A percentile compares a stretch with the other conserved stretches of the same genome.
These are phyloP conservation scores for Chytriomyces sp. DNA, from an alignment of 192 early-diverging fungal species.

Conservation along the genomic window DNA sequence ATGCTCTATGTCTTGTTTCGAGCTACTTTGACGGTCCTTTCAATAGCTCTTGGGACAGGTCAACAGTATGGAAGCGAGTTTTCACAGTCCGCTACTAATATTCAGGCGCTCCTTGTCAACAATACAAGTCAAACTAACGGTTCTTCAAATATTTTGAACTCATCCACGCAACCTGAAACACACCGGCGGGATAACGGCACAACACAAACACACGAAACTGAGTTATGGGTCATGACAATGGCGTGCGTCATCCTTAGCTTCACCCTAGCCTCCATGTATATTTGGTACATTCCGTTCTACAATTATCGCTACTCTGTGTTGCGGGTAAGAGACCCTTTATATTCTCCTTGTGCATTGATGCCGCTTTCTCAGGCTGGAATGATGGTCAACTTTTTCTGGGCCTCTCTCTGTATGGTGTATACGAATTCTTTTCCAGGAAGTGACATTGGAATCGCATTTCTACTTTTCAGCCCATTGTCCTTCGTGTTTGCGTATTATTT, in stretches of 20 bases:
- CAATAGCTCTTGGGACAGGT: conserved; percentile 18
- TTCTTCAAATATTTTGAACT: no score
- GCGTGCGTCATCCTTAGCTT: conserved; percentile 20
- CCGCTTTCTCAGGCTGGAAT: conserved; percentile 25
- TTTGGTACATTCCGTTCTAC: conserved; percentile 54
- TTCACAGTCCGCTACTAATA: background rate
- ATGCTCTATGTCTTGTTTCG: conserved; percentile 39
- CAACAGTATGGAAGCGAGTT: background rate
- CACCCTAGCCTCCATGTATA: conserved; percentile 14
- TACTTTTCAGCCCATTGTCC: conserved; percentile 31
- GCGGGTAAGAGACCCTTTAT: conserved; percentile 5
- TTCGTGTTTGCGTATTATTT: conserved; percentile 32
- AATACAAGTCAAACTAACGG: no score
- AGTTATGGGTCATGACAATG: conserved; percentile 9
- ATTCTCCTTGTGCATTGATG: background rate
- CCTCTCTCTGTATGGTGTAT: conserved; percentile 41
- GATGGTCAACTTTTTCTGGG: conserved; percentile 47
- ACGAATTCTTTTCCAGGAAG: conserved; percentile 38
- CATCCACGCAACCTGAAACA: no score
- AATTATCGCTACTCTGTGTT: conserved; percentile 39
- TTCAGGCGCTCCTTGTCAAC: no score
- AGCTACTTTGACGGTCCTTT: conserved; percentile 38
- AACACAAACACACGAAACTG: no score
- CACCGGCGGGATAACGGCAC: no score
- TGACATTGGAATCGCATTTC: conserved; percentile 49